These are phyloP conservation scores for Collybiopsis confluens DNA, from an alignment of 768 basidiomycete species.

Conservation along the genomic window DNA sequence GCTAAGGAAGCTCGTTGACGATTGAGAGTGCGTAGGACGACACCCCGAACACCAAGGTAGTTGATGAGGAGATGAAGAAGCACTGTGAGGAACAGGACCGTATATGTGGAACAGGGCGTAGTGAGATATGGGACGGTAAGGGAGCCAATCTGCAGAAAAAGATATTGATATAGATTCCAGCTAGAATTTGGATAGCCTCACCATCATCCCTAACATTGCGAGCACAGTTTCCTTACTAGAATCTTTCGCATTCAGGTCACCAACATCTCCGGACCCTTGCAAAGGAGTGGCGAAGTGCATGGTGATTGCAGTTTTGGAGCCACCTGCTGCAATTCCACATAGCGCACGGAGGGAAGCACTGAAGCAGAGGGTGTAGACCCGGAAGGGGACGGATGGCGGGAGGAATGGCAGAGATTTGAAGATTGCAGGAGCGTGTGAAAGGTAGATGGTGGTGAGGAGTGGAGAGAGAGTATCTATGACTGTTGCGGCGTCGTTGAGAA, in stretches of 20 bases:
- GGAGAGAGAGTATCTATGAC: conserved; percentile 61
- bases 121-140: conserved; percentile 54
- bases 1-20: conserved; percentile 51
- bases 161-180: background rate
- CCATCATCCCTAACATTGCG: conserved; percentile 63
- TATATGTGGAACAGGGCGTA: conserved; percentile 44
- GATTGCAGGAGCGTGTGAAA: background rate
- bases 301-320: conserved; percentile 67
- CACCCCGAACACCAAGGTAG: conserved; percentile 54
- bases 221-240: conserved; percentile 70
- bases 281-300: conserved; percentile 59
- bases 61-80: conserved; percentile 53
- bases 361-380: conserved; percentile 48
- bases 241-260: conserved; percentile 71
- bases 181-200: conserved; percentile 24
- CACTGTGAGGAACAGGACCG: conserved; percentile 46
- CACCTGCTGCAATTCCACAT: conserved; percentile 61
- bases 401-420: conserved; percentile 23
- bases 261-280: conserved; percentile 53
- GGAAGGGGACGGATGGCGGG: conserved; percentile 30
- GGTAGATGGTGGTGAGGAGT: conserved; percentile 13
- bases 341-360: conserved; percentile 56
- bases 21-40: conserved; percentile 56
- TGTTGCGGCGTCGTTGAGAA: conserved; percentile 58
- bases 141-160: conserved; percentile 45